Evolutionary conservation across 306 rosid genomes (phyloP), one percentile per base, ranked within the genome.

Genomic region (Cajanus cajan): DNA sequence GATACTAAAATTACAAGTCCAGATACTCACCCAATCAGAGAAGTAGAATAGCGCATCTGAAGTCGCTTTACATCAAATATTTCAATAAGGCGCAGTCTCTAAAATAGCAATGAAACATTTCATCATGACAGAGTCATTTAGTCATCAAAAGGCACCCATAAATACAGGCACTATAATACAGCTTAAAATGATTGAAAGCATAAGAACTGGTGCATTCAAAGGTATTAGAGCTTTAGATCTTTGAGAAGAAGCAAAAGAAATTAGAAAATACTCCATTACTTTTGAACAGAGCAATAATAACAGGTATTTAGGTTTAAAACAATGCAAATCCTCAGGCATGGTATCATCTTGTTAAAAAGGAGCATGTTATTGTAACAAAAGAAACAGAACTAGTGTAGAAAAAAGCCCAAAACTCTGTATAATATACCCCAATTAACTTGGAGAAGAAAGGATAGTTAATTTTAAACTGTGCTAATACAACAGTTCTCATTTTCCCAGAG

Each of bases 81-180:
- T 80, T 96, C 99, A 91, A 96, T 85, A 69, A 96, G 99, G 21
- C 99, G 97, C 22, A 96, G 80, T 80, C 99, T 91, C 99, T 96
- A 85, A 66, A 73, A 77, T 74, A 62, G 14, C 22, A 51, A 71
- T 66, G 66, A 37, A 59, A 86, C 63, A 47, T 57, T 8, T 65
- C 8, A 83, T 68, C 72, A 77, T 2, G 2, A 75, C 43, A 71
- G 28, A 57, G 48, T 66, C 63, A 59, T 78, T 47, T 65, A 15
- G 47, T 61, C 64, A 71, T 67, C 59, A 21, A 84, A 47, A 7
- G 47, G 5, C 61, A 76, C 24, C 21, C 62, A 79, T 77, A 39
- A 44, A 65, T 22, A 45, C 57, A 79, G 66, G 59, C 71, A 75
- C 63, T 41, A 10, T 8, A 28, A 13, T 11, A 59, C 67, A 79